Conservation (phyloP, 495 filamentous ascomycete genomes). For the Lindgomyces ingoldianus region DNA sequence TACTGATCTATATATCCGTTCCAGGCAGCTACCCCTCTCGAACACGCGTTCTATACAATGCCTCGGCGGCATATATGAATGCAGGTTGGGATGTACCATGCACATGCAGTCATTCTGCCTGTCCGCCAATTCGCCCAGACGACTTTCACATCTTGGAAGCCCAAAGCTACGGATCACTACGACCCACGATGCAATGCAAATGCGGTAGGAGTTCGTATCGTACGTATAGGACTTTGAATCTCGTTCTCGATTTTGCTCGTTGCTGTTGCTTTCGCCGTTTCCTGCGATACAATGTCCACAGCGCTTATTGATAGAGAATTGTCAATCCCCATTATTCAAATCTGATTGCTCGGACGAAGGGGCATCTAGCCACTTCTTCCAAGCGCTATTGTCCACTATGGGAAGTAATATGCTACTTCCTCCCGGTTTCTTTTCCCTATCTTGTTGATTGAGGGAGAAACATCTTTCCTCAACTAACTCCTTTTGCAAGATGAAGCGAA, state of each 20-base stretch:
- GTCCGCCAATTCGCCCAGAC: slow-evolving; percentile 27
- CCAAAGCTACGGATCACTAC: slow-evolving; percentile 18
- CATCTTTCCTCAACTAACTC: slow-evolving; percentile 1
- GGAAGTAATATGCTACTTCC: slow-evolving; percentile 28
- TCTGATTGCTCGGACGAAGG: slow-evolving; percentile 22
- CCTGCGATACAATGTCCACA: neutral
- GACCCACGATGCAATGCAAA: slow-evolving; percentile 30
- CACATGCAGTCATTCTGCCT: slow-evolving; percentile 21
- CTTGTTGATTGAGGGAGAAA: slow-evolving; percentile 7
- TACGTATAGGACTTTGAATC: neutral
- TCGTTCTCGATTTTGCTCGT: neutral
- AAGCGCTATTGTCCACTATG: slow-evolving; percentile 32
- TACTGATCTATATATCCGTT: too few relatives aligned
- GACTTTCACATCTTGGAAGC: slow-evolving; percentile 17
- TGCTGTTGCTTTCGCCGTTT: slow-evolving; percentile 3
- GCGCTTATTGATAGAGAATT: neutral
- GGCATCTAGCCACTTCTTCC: slow-evolving; percentile 13
- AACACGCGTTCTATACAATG: slow-evolving; percentile 30
- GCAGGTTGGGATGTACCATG: slow-evolving; percentile 27
- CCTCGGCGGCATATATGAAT: slow-evolving; percentile 20
- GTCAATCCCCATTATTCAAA: neutral
- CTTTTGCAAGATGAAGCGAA: neutral
- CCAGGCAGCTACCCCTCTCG: slow-evolving; percentile 15
- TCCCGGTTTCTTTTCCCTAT: slow-evolving; percentile 20
- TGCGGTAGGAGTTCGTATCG: slow-evolving; percentile 21